A percentile compares a stretch with the other conserved stretches of the same genome.
Evolutionary conservation across 371 early-diverging fungal species (phyloP).

Genomic region (Choanephora cucurbitarum): DNA sequence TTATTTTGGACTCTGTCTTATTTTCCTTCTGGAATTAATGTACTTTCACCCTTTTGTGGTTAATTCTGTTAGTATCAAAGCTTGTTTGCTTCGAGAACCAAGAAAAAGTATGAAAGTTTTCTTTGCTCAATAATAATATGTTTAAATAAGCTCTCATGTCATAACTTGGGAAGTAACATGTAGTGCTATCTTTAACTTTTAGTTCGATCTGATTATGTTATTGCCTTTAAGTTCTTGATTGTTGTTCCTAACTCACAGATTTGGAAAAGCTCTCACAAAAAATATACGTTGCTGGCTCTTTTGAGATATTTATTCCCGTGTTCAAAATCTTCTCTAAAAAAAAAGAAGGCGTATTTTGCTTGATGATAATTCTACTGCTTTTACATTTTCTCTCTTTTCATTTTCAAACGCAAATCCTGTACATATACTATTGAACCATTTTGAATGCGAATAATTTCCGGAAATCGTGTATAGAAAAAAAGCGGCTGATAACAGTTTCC

Average conservation of each 20-base stretch:
- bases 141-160: slow-evolving; percentile 2
- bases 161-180: slow-evolving; percentile 8
- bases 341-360: too few species aligned
- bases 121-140: slow-evolving; percentile 2
- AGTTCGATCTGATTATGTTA: slow-evolving; percentile 9
- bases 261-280: slow-evolving; percentile 22
- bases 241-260: slow-evolving; percentile 1
- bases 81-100: slow-evolving; percentile 3
- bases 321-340: too few species aligned
- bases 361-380: too few species aligned
- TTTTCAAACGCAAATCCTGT: too few species aligned
- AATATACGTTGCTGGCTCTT: too few species aligned
- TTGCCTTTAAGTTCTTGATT: slow-evolving; percentile 6
- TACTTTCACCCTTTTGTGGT: slow-evolving; percentile 10
- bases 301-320: too few species aligned
- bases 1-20: slow-evolving; percentile 3
- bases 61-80: slow-evolving; percentile 9
- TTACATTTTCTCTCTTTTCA: too few species aligned
- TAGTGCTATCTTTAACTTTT: slow-evolving; percentile 10
- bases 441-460: neutral
- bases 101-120: slow-evolving; percentile 6
- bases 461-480: too few species aligned
- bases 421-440: too few species aligned
- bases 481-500: neutral
- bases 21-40: slow-evolving; percentile 6